These are phyloP conservation scores for Aureobasidium sp. DNA, from an alignment of 2,329 filamentous ascomycete species.

Conservation along the genomic window DNA sequence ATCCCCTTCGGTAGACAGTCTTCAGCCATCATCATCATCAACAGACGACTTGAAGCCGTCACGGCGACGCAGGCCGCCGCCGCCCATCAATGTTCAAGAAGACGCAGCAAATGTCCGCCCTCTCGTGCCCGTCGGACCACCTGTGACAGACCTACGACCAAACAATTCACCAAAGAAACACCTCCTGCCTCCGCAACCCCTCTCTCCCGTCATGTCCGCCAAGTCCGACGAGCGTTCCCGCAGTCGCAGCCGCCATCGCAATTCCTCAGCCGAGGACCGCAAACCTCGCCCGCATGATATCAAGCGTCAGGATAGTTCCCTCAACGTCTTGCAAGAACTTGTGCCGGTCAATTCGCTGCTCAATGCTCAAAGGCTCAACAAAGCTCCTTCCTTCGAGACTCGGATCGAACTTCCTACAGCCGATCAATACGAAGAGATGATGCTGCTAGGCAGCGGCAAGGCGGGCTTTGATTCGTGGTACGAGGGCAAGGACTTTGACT, in stretches of 20 bases:
- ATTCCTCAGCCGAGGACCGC: slow-evolving; percentile 3
- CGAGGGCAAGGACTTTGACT: not conserved
- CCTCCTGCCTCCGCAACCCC: slow-evolving; percentile 20
- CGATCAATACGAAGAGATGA: slow-evolving; percentile 9
- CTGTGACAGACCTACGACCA: slow-evolving; percentile 4
- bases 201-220: slow-evolving; percentile 24
- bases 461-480: slow-evolving; percentile 14
- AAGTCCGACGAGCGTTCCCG: slow-evolving; percentile 17
- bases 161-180: slow-evolving; percentile 6
- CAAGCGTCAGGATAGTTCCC: slow-evolving; percentile 28
- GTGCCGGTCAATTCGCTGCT: slow-evolving; percentile 23
- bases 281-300: slow-evolving; percentile 21
- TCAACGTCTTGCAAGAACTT: slow-evolving; percentile 34
- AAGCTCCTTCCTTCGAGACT: slow-evolving; percentile 9
- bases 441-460: slow-evolving; percentile 8
- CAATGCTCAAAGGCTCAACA: not conserved
- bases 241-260: not conserved
- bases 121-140: slow-evolving; percentile 18
- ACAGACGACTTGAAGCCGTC: slow-evolving; percentile 16
- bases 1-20: slow-evolving; percentile 18
- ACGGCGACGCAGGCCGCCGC: slow-evolving; percentile 17
- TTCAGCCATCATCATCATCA: slow-evolving; percentile 16
- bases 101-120: slow-evolving; percentile 19
- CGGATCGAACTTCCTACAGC: slow-evolving; percentile 10
- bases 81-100: slow-evolving; percentile 18